A percentile compares a stretch with the other conserved stretches of the same genome.
Evolutionary conservation across 129 eudicot genomes (phyloP).

Genomic region (Saposhnikovia divaricata): DNA sequence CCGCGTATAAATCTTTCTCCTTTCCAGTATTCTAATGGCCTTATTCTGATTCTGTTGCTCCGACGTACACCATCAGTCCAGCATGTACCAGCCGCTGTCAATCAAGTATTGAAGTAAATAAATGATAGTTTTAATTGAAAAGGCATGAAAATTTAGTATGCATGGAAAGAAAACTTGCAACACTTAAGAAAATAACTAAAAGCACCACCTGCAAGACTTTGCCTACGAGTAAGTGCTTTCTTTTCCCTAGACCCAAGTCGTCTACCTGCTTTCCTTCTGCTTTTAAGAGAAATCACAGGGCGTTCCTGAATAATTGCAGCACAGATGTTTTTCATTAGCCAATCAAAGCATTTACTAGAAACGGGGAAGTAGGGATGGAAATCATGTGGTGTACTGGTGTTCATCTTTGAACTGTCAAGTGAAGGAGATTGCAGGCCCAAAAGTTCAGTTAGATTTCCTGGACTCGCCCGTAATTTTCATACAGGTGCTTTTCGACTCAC

Average conservation of each 20-base stretch:
- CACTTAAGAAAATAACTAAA: background rate
- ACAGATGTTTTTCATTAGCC: background rate
- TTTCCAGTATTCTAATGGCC: constrained; percentile 82
- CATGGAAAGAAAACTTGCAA: background rate
- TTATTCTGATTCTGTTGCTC: constrained; percentile 69
- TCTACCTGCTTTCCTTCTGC: constrained; percentile 25
- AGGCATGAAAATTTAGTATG: background rate
- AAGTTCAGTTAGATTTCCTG: background rate
- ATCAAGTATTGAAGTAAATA: background rate
- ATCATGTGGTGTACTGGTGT: background rate
- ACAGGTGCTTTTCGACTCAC: background rate
- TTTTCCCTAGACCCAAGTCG: constrained; percentile 20
- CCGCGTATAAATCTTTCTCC: constrained; percentile 78
- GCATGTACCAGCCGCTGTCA: constrained; percentile 54
- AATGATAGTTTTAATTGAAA: background rate
- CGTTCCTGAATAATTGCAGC: constrained; percentile 19
- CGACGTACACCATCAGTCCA: constrained; percentile 61
- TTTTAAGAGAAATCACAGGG: constrained; percentile 10
- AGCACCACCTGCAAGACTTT: constrained; percentile 69
- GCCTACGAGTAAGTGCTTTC: constrained; percentile 33
- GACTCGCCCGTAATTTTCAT: background rate
- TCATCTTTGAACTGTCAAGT: background rate
- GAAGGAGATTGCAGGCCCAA: background rate
- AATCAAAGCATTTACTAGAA: background rate
- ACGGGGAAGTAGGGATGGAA: background rate